Base-by-base conservation (phyloP, 78 protist species). In the Dictyostelium brefeldianum region DNA sequence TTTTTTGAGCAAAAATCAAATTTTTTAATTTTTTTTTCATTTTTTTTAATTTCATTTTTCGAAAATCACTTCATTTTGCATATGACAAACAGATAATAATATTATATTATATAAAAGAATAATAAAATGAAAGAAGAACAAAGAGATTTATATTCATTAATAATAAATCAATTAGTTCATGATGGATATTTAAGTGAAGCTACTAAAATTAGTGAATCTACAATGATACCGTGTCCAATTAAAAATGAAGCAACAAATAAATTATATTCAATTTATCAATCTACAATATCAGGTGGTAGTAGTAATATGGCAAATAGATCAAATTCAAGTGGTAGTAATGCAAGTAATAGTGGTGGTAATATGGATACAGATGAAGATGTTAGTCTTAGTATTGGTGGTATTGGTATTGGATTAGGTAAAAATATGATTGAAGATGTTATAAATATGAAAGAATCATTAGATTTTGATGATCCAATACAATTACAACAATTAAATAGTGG, bases 131-230 rank as follows among this genome's bases (percentile, higher is more conserved):
- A 87, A 67, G 93, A 91, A 43, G 95, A 91, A 56, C 82, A 91
- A 69, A 77, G 95, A 74, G 89, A 78, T 47, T 70, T 91, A 74
- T 91, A 91, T 74, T 65, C 89, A 20, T 81, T 91, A 17, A 91
- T 91, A 43, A 53, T 91, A 31, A 80, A 91, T 79, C 96, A 93
- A 84, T 71, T 93, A 31, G 87, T 78, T 11, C 70, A 84, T 62
- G 96, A 93, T 81, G 96, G 96, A 15, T 93, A 29, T 70, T 50
- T 80, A 8, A 59, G 46, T 70, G 96, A 81, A 36, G 96, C 96
- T 7, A 80, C 80, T 41, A 78, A 74, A 29, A 51, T 93, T 22
- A 87, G 94, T 80, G 92, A 93, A 77, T 79, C 90, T 3, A 93
- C 92, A 0, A 82, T 67, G 91, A 83, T 85, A 15, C 96, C 96